These are phyloP conservation scores for Fusarium mangiferae DNA, from an alignment of 2,329 filamentous ascomycete genomes.

Conservation along the genomic window DNA sequence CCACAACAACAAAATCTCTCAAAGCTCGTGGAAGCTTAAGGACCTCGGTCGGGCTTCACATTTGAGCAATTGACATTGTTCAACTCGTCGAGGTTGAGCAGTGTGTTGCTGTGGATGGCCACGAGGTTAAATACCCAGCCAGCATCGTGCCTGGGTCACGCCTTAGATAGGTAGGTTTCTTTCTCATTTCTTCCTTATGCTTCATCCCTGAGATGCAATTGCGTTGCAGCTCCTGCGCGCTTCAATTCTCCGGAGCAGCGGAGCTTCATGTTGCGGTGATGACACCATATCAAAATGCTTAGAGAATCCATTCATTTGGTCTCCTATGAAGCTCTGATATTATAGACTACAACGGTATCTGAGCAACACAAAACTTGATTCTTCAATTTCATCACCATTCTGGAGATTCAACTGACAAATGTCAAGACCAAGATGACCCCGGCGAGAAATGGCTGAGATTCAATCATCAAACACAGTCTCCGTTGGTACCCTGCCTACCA, in stretches of 20 bases:
- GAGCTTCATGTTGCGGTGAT: constrained; percentile 61
- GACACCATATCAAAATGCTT: constrained; percentile 67
- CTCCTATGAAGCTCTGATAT: constrained; percentile 69
- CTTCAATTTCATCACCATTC: not conserved
- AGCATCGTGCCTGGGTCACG: constrained; percentile 44
- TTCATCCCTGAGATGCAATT: not conserved
- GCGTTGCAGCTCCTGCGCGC: not conserved
- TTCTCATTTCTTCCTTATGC: not conserved
- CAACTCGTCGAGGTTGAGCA: constrained; percentile 27
- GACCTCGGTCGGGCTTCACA: constrained; percentile 29
- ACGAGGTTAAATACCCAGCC: constrained; percentile 37
- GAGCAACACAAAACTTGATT: constrained; percentile 58
- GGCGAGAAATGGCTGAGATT: constrained; percentile 56
- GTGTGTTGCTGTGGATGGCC: constrained; percentile 42
- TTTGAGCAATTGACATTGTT: constrained; percentile 33
- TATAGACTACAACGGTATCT: constrained; percentile 99
- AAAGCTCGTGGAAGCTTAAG: constrained; percentile 19
- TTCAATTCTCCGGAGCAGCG: not conserved
- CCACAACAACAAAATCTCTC: constrained; percentile 15
- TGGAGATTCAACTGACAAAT: constrained; percentile 23
- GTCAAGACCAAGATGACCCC: constrained; percentile 60
- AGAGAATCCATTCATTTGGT: constrained; percentile 69
- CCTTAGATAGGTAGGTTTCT: constrained; percentile 46
- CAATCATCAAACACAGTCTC: constrained; percentile 40
- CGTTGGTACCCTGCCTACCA: constrained; percentile 35